Evolutionary conservation across 2,329 filamentous ascomycete species (phyloP).

Genomic region (Talaromyces albobiverticillius): DNA sequence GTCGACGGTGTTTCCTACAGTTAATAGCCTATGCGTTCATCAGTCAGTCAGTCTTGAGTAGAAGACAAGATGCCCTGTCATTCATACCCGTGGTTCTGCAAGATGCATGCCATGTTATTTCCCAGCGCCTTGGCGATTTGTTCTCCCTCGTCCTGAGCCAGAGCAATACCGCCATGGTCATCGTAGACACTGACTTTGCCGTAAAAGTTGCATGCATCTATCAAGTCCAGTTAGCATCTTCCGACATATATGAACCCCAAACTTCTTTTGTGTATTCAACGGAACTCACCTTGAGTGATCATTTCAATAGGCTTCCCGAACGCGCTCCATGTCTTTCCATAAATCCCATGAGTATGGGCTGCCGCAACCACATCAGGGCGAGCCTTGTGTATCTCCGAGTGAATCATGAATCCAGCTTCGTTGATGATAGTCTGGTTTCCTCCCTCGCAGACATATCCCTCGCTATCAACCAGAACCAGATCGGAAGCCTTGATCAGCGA

Average conservation of each 20-base stretch:
- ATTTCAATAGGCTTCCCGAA: constrained; percentile 60
- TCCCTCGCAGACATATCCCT: constrained; percentile 40
- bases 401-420: constrained; percentile 57
- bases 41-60: constrained; percentile 22
- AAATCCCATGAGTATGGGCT: constrained; percentile 57
- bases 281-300: constrained; percentile 58
- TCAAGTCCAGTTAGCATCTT: neutral
- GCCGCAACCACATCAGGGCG: constrained; percentile 59
- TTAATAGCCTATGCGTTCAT: constrained; percentile 30
- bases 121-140: constrained; percentile 38
- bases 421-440: constrained; percentile 40
- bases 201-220: constrained; percentile 39
- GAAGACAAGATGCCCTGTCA: too few relatives aligned
- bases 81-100: constrained; percentile 40
- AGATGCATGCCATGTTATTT: constrained; percentile 39
- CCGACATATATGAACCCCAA: too few relatives aligned
- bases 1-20: constrained; percentile 41
- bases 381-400: constrained; percentile 58
- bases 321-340: constrained; percentile 61
- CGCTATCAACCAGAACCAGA: constrained; percentile 38
- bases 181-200: constrained; percentile 38
- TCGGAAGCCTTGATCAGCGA: constrained; percentile 41
- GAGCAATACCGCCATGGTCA: constrained; percentile 40
- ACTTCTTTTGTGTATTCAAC: too few relatives aligned
- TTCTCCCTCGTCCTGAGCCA: constrained; percentile 38